Base-by-base conservation (phyloP, 148 eudicot genomes). In the Rhododendron williamsianum region DNA sequence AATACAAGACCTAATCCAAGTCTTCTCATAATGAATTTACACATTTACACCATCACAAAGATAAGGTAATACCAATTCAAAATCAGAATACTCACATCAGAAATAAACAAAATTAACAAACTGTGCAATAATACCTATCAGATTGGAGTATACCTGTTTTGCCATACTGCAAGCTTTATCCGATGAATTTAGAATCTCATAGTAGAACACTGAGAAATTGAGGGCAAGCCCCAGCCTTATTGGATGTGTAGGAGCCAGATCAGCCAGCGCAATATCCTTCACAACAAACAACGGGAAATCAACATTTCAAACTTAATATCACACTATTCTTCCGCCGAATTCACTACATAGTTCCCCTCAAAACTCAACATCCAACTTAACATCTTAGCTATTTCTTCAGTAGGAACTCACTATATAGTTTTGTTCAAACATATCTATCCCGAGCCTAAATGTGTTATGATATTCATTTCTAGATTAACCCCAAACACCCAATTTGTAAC, bases 91-190 rank as follows among this genome's bases (percentile, higher is more conserved):
- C 30, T 30, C 15, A 45, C 38, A 45, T 45, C 33, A n/a, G 54
- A 82, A 41, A 76, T 76, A 13, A 23, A 65, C 30, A 41, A 77
- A 43, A 33, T 73, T 16, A 35, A 73, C 15, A 19, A 56, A 60
- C 19, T 49, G 10, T 3, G 69, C 41, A 80, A 52, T 35, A 56
- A 6, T 58, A 36, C 45, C 25, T 52, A 81, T 35, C 43, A 51
- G 23, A 19, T 71, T 0, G 49, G 25, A 79, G 78, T 67, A 48
- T 84, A 92, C 92, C 91, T 92, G 89, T 82, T 90, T 89, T 41
- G 93, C 92, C 89, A 92, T 86, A 60, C 85, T 87, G 82, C 93
- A 92, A 76, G 93, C 93, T 67, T 89, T 92, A 25, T 90, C 93
- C 74, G 92, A 87, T 30, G 93, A 89, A 78, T 92, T 90, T 12